Evolutionary conservation across 345 rosid species (phyloP).

Genomic region (Euphorbia lathyris): DNA sequence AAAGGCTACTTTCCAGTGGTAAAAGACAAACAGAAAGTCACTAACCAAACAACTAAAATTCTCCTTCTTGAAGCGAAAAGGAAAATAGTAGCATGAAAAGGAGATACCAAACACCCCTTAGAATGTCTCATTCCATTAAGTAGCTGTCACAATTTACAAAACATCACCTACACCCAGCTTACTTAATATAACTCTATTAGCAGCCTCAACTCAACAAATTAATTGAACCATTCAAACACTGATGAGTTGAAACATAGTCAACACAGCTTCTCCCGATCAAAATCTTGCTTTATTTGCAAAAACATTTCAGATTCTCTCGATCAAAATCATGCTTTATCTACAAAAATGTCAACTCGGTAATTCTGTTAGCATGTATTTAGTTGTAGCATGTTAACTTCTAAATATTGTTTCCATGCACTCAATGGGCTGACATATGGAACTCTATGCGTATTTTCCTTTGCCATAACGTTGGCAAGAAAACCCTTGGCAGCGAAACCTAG

Average conservation of each 20-base stretch:
- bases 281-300: neutral
- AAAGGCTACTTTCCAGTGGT: too few relatives aligned
- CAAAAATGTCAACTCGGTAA: neutral
- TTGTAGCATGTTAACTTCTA: constrained; percentile 13
- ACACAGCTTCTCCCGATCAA: neutral
- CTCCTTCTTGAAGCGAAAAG: too few relatives aligned
- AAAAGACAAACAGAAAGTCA: too few relatives aligned
- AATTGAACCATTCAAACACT: too few relatives aligned
- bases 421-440: constrained; percentile 32
- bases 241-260: neutral
- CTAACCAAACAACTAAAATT: too few relatives aligned
- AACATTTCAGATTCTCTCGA: neutral
- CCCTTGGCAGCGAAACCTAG: constrained; percentile 84
- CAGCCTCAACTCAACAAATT: too few relatives aligned
- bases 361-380: constrained; percentile 9
- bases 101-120: too few relatives aligned
- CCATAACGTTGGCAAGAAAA: constrained; percentile 37
- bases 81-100: too few relatives aligned
- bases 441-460: constrained; percentile 10
- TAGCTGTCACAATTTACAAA: too few relatives aligned
- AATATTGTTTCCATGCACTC: constrained; percentile 57
- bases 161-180: neutral
- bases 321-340: neutral
- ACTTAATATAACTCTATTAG: too few relatives aligned
- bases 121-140: too few relatives aligned